A percentile compares a stretch with the other conserved stretches of the same genome.
Evolutionary conservation across 805 yeast genomes (phyloP).

Genomic region (Yarrowia divulgata): DNA sequence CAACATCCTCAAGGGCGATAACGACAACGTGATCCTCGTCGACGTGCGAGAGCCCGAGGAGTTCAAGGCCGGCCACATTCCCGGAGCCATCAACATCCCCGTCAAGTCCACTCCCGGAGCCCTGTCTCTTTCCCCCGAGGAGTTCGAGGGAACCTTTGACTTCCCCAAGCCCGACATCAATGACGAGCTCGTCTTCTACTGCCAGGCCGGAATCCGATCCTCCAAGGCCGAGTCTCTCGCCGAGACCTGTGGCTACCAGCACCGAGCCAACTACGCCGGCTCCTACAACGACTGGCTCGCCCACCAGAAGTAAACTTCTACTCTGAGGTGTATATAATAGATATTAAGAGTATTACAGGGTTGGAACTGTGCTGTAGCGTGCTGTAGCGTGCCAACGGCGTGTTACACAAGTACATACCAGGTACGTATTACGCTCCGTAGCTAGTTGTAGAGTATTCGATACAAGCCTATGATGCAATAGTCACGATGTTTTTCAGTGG

Average conservation of each 20-base stretch:
- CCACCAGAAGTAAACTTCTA: constrained; percentile 29
- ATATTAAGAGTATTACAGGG: neutral
- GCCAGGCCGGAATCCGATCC: constrained; percentile 92
- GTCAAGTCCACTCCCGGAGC: constrained; percentile 93
- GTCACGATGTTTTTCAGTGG: constrained; percentile 7
- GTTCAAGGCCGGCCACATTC: constrained; percentile 74
- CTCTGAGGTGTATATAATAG: constrained; percentile 24
- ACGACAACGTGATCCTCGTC: constrained; percentile 64
- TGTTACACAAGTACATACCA: too few relatives aligned
- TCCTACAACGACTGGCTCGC: constrained; percentile 82
- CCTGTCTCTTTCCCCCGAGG: constrained; percentile 75
- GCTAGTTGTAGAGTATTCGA: too few relatives aligned
- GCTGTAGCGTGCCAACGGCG: too few relatives aligned
- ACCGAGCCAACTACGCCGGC: constrained; percentile 86
- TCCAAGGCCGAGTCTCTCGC: constrained; percentile 92
- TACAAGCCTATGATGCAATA: too few relatives aligned
- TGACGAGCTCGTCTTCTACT: constrained; percentile 83
- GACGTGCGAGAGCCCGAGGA: constrained; percentile 96
- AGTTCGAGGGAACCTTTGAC: constrained; percentile 81
- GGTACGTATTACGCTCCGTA: too few relatives aligned
- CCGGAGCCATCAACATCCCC: constrained; percentile 86
- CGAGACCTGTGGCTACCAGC: constrained; percentile 81
- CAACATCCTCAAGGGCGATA: constrained; percentile 50
- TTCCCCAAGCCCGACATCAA: constrained; percentile 76
- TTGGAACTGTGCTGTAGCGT: too few relatives aligned